Conservation (phyloP, 73 alveolate species). For the Chromera velia region DNA sequence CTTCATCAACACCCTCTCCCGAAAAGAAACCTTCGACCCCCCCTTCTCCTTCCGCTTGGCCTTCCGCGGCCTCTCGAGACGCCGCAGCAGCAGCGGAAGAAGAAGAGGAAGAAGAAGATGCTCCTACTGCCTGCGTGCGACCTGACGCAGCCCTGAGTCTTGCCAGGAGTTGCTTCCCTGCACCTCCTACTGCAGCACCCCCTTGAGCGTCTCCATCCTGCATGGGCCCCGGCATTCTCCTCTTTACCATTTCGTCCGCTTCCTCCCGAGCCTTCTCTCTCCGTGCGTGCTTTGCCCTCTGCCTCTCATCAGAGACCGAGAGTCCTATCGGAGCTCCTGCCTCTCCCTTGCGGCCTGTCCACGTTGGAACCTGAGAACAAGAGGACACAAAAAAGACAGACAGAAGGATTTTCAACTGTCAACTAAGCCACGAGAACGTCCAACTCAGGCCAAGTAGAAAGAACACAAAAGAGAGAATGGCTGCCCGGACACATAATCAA, state of each 20-base stretch:
- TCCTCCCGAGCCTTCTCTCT: neutral
- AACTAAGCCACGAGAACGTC: neutral
- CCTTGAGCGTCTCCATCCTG: neutral
- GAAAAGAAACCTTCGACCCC: neutral
- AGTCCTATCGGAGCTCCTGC: conserved; percentile 17
- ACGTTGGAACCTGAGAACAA: conserved; percentile 24
- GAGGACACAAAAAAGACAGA: neutral
- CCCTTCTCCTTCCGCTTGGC: neutral
- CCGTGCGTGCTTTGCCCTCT: neutral
- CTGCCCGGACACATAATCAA: neutral
- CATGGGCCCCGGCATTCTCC: neutral
- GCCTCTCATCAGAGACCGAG: neutral
- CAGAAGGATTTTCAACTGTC: neutral
- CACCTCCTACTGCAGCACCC: neutral
- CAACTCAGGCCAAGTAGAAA: neutral
- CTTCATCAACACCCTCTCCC: neutral
- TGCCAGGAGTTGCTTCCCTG: neutral
- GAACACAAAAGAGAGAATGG: neutral
- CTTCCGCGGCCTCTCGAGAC: no score
- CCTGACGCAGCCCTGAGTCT: neutral
- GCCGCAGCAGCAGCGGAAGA: neutral
- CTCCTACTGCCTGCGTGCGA: neutral
- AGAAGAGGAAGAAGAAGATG: neutral
- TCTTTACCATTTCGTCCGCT: neutral
- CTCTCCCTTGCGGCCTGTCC: conserved; percentile 40